A percentile compares a stretch with the other conserved stretches of the same genome.
Evolutionary conservation across 2,329 filamentous ascomycete genomes (phyloP).

Genomic region (Colletotrichum sublineola): DNA sequence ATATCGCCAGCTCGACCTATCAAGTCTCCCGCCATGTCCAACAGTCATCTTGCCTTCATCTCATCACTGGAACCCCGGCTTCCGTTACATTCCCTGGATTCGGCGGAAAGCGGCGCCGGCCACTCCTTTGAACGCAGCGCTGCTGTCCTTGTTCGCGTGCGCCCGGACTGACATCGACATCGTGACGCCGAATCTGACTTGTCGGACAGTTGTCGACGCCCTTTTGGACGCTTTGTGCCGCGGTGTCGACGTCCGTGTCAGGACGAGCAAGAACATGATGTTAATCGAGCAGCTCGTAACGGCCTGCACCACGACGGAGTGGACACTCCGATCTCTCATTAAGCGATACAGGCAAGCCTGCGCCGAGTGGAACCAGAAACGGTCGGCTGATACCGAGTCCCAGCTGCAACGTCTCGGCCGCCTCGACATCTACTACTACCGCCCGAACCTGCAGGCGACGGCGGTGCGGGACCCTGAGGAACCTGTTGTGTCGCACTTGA

Average conservation of each 20-base stretch:
- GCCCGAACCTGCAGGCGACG: slow-evolving; percentile 51
- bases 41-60: slow-evolving; percentile 81
- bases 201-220: slow-evolving; percentile 71
- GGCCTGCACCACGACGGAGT: slow-evolving; percentile 78
- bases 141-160: slow-evolving; percentile 71
- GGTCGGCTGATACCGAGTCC: slow-evolving; percentile 56
- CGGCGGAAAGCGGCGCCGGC: slow-evolving; percentile 63
- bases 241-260: slow-evolving; percentile 76
- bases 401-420: slow-evolving; percentile 59
- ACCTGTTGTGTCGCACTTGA: slow-evolving; percentile 82
- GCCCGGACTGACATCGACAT: slow-evolving; percentile 74
- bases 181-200: slow-evolving; percentile 84
- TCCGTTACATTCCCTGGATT: slow-evolving; percentile 70
- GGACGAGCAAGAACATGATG: slow-evolving; percentile 80
- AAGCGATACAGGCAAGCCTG: slow-evolving; percentile 61
- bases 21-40: slow-evolving; percentile 51
- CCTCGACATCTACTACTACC: slow-evolving; percentile 72
- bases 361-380: slow-evolving; percentile 29
- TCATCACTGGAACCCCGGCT: slow-evolving; percentile 77
- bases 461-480: slow-evolving; percentile 57
- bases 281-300: slow-evolving; percentile 84
- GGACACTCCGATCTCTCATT: slow-evolving; percentile 72
- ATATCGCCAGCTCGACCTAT: slow-evolving; percentile 37
- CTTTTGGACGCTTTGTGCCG: slow-evolving; percentile 72
- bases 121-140: slow-evolving; percentile 76